These are phyloP conservation scores for Boletus pseudo-olivaceus DNA, from an alignment of 768 basidiomycete genomes.

Conservation along the genomic window DNA sequence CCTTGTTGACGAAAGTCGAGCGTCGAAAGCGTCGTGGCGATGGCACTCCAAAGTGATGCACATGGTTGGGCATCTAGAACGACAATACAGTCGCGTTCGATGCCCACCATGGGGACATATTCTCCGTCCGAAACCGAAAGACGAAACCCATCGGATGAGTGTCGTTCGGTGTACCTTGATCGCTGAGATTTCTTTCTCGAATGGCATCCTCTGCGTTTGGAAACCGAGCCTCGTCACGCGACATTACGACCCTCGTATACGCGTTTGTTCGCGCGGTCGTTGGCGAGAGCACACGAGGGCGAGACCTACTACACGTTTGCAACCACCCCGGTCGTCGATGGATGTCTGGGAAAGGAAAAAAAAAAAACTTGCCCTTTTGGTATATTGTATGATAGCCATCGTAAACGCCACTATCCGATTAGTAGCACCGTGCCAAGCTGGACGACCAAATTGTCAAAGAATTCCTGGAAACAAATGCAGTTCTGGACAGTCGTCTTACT, in stretches of 20 bases:
- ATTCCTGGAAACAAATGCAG: neutral
- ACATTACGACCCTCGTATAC: too few relatives aligned
- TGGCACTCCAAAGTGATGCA: neutral
- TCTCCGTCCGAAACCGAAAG: constrained; percentile 11
- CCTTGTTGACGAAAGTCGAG: constrained; percentile 5
- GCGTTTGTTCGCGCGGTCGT: too few relatives aligned
- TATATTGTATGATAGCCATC: constrained; percentile 21
- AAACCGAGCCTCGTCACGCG: constrained; percentile 6
- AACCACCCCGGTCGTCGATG: neutral
- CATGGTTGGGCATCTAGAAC: neutral
- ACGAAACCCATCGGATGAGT: constrained; percentile 1
- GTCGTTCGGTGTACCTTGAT: constrained; percentile 3
- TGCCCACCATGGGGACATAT: neutral
- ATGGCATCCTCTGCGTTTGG: constrained; percentile 6
- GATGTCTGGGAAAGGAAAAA: neutral
- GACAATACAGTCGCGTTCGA: neutral
- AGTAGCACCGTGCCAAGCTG: constrained; percentile 18
- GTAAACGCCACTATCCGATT: constrained; percentile 20
- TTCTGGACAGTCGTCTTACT: neutral
- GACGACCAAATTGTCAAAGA: neutral
- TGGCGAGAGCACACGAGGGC: too few relatives aligned
- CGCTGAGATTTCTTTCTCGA: constrained; percentile 6
- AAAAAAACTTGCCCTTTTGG: constrained; percentile 28
- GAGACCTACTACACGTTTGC: too few relatives aligned
- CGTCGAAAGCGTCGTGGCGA: constrained; percentile 12